Evolutionary conservation across 2,329 filamentous ascomycete genomes (phyloP), one percentile per base, ranked within the genome.

Genomic region (Alternaria sp.): DNA sequence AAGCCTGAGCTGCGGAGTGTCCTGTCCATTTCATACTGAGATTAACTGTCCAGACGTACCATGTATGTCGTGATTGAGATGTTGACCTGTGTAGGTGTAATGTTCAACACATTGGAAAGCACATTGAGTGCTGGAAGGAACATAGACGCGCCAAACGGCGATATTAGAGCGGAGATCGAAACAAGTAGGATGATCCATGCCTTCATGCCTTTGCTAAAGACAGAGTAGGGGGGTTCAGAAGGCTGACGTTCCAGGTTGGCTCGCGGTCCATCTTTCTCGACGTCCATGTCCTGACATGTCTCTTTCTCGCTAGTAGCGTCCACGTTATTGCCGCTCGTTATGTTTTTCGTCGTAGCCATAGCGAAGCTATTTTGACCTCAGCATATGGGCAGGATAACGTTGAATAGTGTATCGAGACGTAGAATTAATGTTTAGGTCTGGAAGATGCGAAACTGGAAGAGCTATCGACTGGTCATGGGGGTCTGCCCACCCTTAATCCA

Each of bases 41-140:
- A 27, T 7, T 16, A 34, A 2, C 12, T 11, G 5, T 16, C 18
- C n/a, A 20, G 8, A 62, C 65, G 36, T 57, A 77, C 74, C 74
- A 85, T 74, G 60, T 85, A 86, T 1, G 80, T 83, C 1, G 84
- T 86, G 8, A 86, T 74, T 0, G 84, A 85, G 44, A 86, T 70
- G 61, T 86, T 85, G 54, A 84, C 80, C 57, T 79, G 75, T 1
- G 80, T 77, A 6, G 73, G 74, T 2, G 82, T 79, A 1, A 85
- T 81, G 22, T 80, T 52, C 20, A 85, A 68, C 8, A 81, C 78
- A 3, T 67, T 58, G 0, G 73, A 77, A 59, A 71, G 74, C 67
- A 66, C 70, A 28, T 75, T 76, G 38, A 80, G 54, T 2, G 74
- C 77, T 4, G 79, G 79, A 34, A 76, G 74, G 58, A 80, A 81